Evolutionary conservation across 768 basidiomycete genomes (phyloP), one percentile per base, ranked within the genome.

Genomic region (Termitomyces sp.): DNA sequence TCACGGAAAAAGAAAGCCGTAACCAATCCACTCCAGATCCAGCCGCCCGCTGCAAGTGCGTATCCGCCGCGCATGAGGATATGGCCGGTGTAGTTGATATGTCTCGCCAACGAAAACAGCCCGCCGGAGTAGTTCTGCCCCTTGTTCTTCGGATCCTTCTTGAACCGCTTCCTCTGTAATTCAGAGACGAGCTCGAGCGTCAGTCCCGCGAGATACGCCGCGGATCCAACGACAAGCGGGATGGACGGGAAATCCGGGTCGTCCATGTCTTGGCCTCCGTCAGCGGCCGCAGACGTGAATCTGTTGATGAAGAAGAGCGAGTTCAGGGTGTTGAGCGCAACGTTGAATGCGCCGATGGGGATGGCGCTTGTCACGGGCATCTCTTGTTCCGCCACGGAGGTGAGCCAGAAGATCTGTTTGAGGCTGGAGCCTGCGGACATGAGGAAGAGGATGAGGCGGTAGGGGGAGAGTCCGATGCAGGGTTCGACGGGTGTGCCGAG

Each of bases 21-120:
- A 11, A 53, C 16, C 7, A 60, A n/a, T 6, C 35, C 54, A 13
- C 55, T 45, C 59, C 59, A 60, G 0, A 57, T 53, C 59, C 59
- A 60, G 0, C 59, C 56, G 18, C 56, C 59, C 5, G 55, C 47
- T 5, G 65, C 54, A 9, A 66, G 56, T 3, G 64, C 62, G 40
- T 63, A 66, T 13, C 67, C 68, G 3, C 57, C 47, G 40, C 64
- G 58, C 66, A 67, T 66, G 52, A 69, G 56, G 18, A 57, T 52
- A 44, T 66, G 66, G 8, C 68, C 68, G 7, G 61, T 59, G 38
- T 65, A 69, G 24, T 69, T 69, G 9, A 65, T 62, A 46, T 69
- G 68, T 14, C 68, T 62, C 20, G 63, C 66, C 30, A 68, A 35
- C 5, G 57, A 63, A 50, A 67, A 68, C 30, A 67, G 41, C 10